Conservation (phyloP, 192 early-diverging fungal genomes). For the Polychytrium aggregatum region DNA sequence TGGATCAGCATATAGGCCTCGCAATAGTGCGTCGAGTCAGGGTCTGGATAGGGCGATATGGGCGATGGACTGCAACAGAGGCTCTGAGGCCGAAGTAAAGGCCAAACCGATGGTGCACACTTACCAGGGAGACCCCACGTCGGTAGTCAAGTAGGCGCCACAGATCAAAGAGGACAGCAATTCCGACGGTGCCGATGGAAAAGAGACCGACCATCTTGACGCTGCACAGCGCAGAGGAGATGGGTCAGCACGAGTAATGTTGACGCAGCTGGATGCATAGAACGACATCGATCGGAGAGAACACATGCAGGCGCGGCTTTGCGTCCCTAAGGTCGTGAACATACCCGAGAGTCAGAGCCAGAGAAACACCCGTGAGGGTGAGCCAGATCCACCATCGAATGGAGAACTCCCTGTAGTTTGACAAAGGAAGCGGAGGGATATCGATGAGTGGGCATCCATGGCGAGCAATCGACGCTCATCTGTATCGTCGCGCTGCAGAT, state of each 20-base stretch:
- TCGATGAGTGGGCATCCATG: no score
- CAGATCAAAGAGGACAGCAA: slow-evolving; percentile 74
- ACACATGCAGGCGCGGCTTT: no score
- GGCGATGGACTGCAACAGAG: not conserved
- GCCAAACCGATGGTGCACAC: not conserved
- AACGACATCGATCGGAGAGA: no score
- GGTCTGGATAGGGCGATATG: not conserved
- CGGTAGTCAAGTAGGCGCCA: slow-evolving; percentile 85
- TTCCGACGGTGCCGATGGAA: slow-evolving; percentile 71
- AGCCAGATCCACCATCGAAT: slow-evolving; percentile 82
- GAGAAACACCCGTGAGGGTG: slow-evolving; percentile 60
- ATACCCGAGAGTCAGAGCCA: slow-evolving; percentile 62
- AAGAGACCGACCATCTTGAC: slow-evolving; percentile 97
- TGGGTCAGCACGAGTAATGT: no score
- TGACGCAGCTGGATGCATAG: no score
- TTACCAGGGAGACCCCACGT: slow-evolving; percentile 55
- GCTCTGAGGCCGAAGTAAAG: no score
- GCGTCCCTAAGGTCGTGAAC: not conserved
- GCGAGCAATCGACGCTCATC: no score
- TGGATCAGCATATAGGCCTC: not conserved
- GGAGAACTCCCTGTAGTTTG: slow-evolving; percentile 66
- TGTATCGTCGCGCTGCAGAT: no score
- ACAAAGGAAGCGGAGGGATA: no score
- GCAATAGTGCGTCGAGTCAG: not conserved
- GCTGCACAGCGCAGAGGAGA: slow-evolving; percentile 32